Evolutionary conservation across 805 yeast genomes (phyloP).

Genomic region (Starmera amethionina): DNA sequence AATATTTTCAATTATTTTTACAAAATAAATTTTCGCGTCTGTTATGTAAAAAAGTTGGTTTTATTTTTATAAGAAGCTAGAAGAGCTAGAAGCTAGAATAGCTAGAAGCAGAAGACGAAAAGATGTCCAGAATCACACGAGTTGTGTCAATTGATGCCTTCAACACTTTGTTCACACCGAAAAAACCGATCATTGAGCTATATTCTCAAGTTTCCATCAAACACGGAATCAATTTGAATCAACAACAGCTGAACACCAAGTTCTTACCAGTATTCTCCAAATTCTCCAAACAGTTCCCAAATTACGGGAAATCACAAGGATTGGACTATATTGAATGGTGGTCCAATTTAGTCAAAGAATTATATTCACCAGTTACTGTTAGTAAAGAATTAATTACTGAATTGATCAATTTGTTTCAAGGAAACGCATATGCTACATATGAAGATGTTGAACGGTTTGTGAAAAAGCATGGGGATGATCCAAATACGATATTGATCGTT

Average conservation of each 20-base stretch:
- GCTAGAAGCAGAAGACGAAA: too few relatives aligned
- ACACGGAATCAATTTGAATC: conserved; percentile 26
- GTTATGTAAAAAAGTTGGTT: too few relatives aligned
- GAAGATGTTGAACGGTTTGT: conserved; percentile 45
- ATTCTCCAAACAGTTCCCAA: conserved; percentile 37
- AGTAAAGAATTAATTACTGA: conserved; percentile 32
- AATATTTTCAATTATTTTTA: too few relatives aligned
- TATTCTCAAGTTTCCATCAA: conserved; percentile 39
- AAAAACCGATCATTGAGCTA: conserved; percentile 40
- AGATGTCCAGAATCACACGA: conserved; percentile 25
- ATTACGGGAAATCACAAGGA: conserved; percentile 43
- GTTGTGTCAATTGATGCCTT: conserved; percentile 60
- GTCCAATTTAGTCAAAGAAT: conserved; percentile 35
- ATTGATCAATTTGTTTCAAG: conserved; percentile 38
- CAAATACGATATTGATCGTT: conserved; percentile 30
- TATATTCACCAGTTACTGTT: conserved; percentile 28
- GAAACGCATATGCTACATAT: conserved; percentile 43
- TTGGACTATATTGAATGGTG: conserved; percentile 44
- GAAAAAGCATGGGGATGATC: conserved; percentile 17
- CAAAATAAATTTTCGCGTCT: too few relatives aligned
- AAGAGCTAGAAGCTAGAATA: too few relatives aligned
- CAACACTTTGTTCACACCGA: conserved; percentile 54
- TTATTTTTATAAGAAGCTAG: too few relatives aligned
- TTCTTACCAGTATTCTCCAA: conserved; percentile 25
- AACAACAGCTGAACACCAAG: conserved; percentile 13